Percentiles rank a stretch among this genome's conserved stretches.
phyloP scores from a whole-genome alignment of 108 stramenopile genomes.

The Skeletonema menzelii region DNA sequence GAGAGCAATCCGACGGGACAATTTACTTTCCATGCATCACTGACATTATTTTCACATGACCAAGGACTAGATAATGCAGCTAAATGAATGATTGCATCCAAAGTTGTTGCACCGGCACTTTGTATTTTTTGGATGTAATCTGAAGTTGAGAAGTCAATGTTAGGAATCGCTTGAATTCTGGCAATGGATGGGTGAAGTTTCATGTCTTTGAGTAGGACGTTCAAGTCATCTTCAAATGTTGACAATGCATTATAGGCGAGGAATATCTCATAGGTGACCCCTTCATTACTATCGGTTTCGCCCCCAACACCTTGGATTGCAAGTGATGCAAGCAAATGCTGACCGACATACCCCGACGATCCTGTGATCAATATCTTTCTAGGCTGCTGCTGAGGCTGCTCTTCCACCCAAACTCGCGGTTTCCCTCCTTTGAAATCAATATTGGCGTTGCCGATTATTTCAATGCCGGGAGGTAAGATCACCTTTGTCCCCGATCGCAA shows the following conservation, averaged over 20 bases:
- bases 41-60: conserved; percentile 56
- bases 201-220: neutral
- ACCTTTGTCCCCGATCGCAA: neutral
- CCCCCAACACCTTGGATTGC: conserved; percentile 22
- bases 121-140: conserved; percentile 2
- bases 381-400: neutral
- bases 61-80: conserved; percentile 69
- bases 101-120: neutral
- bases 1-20: conserved; percentile 52
- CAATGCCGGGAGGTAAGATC: neutral
- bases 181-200: conserved; percentile 18
- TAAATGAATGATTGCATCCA: conserved; percentile 73
- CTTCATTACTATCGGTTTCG: neutral
- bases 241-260: conserved; percentile 33
- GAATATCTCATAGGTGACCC: conserved; percentile 23
- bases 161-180: neutral
- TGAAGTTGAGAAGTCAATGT: conserved; percentile 12
- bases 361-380: conserved; percentile 64
- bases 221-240: conserved; percentile 35
- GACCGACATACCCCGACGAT: conserved; percentile 77
- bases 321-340: conserved; percentile 59
- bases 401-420: neutral
- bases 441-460: neutral
- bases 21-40: conserved; percentile 52
- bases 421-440: conserved; percentile 1